A percentile compares a stretch with the other conserved stretches of the same genome.
phyloP scores from a whole-genome alignment of 73 alveolate genomes.

The Paramecium octaurelia region DNA sequence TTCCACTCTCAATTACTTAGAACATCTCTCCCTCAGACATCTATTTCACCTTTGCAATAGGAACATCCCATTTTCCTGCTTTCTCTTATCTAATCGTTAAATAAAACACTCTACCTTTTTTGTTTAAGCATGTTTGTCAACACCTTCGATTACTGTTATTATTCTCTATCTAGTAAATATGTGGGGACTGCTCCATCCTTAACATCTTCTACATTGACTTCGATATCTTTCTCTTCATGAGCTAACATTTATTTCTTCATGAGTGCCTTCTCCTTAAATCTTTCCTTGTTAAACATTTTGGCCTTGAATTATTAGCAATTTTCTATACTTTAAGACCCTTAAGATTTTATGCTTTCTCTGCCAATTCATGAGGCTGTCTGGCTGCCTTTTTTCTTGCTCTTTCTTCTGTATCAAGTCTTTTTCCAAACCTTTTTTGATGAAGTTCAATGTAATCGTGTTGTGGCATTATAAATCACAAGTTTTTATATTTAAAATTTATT shows the following conservation, averaged over 20 bases:
- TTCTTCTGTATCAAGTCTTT: constrained; percentile 92
- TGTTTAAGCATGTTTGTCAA: constrained; percentile 96
- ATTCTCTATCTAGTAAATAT: constrained; percentile 96
- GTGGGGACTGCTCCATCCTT: constrained; percentile 98
- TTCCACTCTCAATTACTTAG: constrained; percentile 94
- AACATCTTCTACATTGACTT: constrained; percentile 82
- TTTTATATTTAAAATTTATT: not conserved
- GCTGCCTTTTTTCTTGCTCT: constrained; percentile 90
- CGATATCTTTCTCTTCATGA: constrained; percentile 94
- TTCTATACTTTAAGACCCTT: constrained; percentile 78
- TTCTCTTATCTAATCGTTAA: constrained; percentile 85
- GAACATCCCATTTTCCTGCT: constrained; percentile 99
- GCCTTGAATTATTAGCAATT: constrained; percentile 60
- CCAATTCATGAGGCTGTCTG: constrained; percentile 83
- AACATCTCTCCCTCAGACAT: constrained; percentile 99
- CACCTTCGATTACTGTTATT: constrained; percentile 90
- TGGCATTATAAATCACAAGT: constrained; percentile 75
- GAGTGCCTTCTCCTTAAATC: constrained; percentile 96
- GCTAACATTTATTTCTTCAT: constrained; percentile 95
- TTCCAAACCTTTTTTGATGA: constrained; percentile 90
- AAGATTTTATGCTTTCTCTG: constrained; percentile 90
- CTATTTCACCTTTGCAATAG: constrained; percentile 96
- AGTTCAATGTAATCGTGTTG: constrained; percentile 96
- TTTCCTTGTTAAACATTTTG: constrained; percentile 89
- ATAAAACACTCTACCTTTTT: constrained; percentile 61